Conservation (phyloP, 2,329 filamentous ascomycete genomes). For the Pseudogymnoascus pannorum region DNA sequence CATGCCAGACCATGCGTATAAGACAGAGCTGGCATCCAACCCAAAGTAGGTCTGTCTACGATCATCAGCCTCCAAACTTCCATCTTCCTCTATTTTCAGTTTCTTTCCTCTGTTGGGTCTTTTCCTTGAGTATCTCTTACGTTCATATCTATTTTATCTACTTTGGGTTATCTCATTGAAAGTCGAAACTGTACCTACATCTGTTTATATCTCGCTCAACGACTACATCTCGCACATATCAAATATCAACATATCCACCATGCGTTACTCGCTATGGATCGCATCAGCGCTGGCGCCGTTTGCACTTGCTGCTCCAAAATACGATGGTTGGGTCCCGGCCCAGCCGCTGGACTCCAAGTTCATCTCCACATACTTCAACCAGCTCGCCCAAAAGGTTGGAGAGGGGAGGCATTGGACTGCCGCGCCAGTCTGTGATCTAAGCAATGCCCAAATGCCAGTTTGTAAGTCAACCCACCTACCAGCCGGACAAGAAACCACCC, state of each 20-base stretch:
- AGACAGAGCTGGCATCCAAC: neutral
- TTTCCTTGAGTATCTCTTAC: constrained; percentile 8
- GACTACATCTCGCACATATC: neutral
- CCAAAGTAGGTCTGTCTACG: constrained; percentile 8
- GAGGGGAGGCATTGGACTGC: constrained; percentile 35
- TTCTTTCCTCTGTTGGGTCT: constrained; percentile 2
- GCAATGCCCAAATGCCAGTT: constrained; percentile 43
- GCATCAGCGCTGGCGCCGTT: constrained; percentile 41
- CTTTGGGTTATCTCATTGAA: neutral
- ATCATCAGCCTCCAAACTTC: neutral
- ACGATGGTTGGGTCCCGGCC: constrained; percentile 15
- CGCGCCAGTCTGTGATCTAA: constrained; percentile 47
- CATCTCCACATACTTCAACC: constrained; percentile 55
- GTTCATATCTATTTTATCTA: constrained; percentile 6
- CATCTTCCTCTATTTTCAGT: constrained; percentile 1
- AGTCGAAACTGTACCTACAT: constrained; percentile 1
- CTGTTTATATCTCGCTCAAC: constrained; percentile 2
- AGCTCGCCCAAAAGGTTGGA: constrained; percentile 49
- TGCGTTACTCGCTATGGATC: constrained; percentile 44
- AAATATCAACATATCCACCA: constrained; percentile 24
- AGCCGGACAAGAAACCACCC: constrained; percentile 10
- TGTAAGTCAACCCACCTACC: constrained; percentile 32
- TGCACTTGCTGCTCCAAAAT: constrained; percentile 30
- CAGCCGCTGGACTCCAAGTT: constrained; percentile 27
- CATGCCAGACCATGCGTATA: neutral